Conservation (phyloP, 2,329 filamentous ascomycete genomes). For the Helminthosporium solani region DNA sequence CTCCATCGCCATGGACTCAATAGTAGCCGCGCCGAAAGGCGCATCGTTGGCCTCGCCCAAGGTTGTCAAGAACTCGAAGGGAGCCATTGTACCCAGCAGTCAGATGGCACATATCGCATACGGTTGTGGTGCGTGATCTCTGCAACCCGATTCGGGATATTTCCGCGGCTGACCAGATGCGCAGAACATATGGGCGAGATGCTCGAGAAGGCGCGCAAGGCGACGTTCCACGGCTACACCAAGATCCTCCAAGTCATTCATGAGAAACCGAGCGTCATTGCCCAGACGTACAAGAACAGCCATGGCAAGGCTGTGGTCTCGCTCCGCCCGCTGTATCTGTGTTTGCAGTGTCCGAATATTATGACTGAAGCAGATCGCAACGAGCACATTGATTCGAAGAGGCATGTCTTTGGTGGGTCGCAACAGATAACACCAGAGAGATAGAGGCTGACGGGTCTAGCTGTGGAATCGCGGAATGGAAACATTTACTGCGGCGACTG, state of each 20-base stretch:
- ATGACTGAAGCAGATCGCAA: slow-evolving; percentile 65
- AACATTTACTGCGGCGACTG: slow-evolving; percentile 79
- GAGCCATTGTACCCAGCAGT: slow-evolving; percentile 40
- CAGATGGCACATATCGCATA: slow-evolving; percentile 45
- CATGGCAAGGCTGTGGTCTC: slow-evolving; percentile 60
- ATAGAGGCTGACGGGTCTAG: slow-evolving; percentile 48
- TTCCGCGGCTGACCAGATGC: slow-evolving; percentile 19
- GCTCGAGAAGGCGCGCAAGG: slow-evolving; percentile 66
- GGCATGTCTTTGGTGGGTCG: slow-evolving; percentile 69
- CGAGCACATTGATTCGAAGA: slow-evolving; percentile 67
- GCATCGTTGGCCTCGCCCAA: slow-evolving; percentile 46
- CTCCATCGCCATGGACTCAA: slow-evolving; percentile 39
- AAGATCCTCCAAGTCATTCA: slow-evolving; percentile 69
- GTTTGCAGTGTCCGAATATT: slow-evolving; percentile 66
- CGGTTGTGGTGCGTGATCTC: slow-evolving; percentile 42
- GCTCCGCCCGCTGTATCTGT: slow-evolving; percentile 56
- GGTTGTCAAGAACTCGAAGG: slow-evolving; percentile 46
- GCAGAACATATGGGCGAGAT: slow-evolving; percentile 72
- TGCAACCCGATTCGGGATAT: neutral
- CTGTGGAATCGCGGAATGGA: slow-evolving; percentile 75
- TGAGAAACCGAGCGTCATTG: slow-evolving; percentile 64
- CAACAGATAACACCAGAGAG: slow-evolving; percentile 2
- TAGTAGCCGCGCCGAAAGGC: slow-evolving; percentile 43
- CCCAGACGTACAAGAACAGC: slow-evolving; percentile 60
- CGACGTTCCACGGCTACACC: slow-evolving; percentile 70